phyloP scores from a whole-genome alignment of 305 asterid species.

The Monarda citriodora region DNA sequence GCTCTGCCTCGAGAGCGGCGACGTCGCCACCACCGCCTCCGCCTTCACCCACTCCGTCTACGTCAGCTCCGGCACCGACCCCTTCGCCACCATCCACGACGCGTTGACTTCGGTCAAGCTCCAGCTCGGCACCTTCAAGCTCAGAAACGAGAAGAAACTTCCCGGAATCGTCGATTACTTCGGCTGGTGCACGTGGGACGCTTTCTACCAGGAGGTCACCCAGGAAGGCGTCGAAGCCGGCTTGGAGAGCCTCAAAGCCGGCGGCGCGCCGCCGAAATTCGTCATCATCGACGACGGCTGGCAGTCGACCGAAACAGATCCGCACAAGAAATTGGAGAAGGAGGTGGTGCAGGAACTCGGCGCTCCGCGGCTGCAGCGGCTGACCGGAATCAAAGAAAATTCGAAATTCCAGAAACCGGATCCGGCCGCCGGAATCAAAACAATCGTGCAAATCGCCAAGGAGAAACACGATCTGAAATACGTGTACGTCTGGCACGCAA shows the following conservation, averaged over 20 bases:
- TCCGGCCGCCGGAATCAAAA: slow-evolving; percentile 58
- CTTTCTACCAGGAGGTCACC: slow-evolving; percentile 83
- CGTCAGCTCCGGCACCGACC: slow-evolving; percentile 68
- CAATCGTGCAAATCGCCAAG: slow-evolving; percentile 65
- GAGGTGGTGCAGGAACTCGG: slow-evolving; percentile 18
- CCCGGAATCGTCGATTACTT: slow-evolving; percentile 80
- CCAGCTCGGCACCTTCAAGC: slow-evolving; percentile 65
- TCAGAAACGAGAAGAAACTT: slow-evolving; percentile 71
- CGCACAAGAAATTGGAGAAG: not conserved
- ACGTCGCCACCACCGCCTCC: slow-evolving; percentile 47
- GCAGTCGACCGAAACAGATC: slow-evolving; percentile 48
- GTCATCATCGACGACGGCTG: slow-evolving; percentile 70
- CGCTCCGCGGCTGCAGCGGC: slow-evolving; percentile 42
- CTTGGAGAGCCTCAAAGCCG: slow-evolving; percentile 59
- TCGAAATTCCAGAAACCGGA: slow-evolving; percentile 67
- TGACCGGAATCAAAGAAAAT: slow-evolving; percentile 83
- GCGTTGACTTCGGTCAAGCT: slow-evolving; percentile 61
- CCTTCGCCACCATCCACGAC: slow-evolving; percentile 55
- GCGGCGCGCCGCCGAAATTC: slow-evolving; percentile 74
- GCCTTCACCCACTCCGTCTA: slow-evolving; percentile 62
- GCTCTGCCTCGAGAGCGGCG: slow-evolving; percentile 84
- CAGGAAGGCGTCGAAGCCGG: slow-evolving; percentile 93
- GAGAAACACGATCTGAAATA: slow-evolving; percentile 73
- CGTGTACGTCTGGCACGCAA: slow-evolving; percentile 70
- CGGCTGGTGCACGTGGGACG: slow-evolving; percentile 99